phyloP scores from a whole-genome alignment of 352 stramenopile species.

The Phytopythium helicoides region DNA sequence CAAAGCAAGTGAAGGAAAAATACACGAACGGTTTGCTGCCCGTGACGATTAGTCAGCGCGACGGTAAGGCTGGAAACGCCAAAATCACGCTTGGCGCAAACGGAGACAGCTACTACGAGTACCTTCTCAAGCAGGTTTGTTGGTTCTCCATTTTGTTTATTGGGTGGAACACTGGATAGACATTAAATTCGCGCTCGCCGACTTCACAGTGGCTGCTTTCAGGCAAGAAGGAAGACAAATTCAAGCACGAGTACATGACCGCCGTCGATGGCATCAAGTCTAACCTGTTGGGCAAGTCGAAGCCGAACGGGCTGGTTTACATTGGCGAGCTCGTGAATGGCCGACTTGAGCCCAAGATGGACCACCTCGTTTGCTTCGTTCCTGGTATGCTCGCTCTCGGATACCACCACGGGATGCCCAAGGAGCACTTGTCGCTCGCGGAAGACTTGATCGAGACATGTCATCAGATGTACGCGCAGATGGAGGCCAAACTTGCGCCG shows the following conservation, averaged over 20 bases:
- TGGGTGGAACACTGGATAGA: too few species aligned
- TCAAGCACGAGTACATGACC: constrained; percentile 58
- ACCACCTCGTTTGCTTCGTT: constrained; percentile 92
- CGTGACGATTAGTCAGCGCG: constrained; percentile 41
- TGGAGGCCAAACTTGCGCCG: constrained; percentile 79
- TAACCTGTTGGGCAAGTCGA: constrained; percentile 50
- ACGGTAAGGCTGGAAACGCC: constrained; percentile 33
- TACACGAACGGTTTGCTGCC: constrained; percentile 56
- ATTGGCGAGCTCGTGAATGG: constrained; percentile 65
- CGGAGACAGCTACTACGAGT: constrained; percentile 86
- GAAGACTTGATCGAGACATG: constrained; percentile 82
- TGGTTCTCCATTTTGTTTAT: too few species aligned
- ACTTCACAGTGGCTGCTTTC: constrained; percentile 58
- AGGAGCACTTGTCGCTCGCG: constrained; percentile 68
- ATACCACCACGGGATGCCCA: constrained; percentile 63
- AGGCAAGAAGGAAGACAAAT: constrained; percentile 72
- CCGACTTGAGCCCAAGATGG: constrained; percentile 67
- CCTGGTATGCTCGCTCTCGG: constrained; percentile 86
- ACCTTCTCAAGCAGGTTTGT: constrained; percentile 73
- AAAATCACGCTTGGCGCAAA: constrained; percentile 74
- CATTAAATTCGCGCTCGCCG: background rate
- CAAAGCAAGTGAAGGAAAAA: constrained; percentile 44
- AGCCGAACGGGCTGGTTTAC: constrained; percentile 59
- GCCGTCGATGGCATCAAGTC: constrained; percentile 65
- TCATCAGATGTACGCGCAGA: constrained; percentile 85